Evolutionary conservation across 495 filamentous ascomycete species (phyloP), one percentile per base, ranked within the genome.

Genomic region (Hypoxylon crocopeplum): DNA sequence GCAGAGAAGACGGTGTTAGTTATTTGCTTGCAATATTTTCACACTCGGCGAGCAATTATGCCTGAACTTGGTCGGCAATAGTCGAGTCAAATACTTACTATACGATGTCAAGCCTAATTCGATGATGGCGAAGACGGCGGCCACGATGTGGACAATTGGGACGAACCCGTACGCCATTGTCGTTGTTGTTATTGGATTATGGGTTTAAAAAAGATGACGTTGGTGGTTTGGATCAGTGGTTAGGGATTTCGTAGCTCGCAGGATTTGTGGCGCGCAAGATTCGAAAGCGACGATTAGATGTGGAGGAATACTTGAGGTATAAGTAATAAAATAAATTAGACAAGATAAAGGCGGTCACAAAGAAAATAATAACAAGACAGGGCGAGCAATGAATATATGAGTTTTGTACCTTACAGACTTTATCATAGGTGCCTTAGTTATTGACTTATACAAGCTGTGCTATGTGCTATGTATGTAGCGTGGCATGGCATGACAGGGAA

Each of bases 81-180:
- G n/a, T n/a, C n/a, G n/a, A n/a, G n/a, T n/a, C n/a, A 79, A 22
- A 32, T 20, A 79, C 78, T 5, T 73, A 93, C 90, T 74, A 64
- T 92, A 92, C 45, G 82, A 84, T 16, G 84, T 86, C 20, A 93
- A 56, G 25, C 86, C 88, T 19, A 96, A 79, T 53, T 89, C 80
- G 62, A 92, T 84, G 58, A 92, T 73, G 29, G 85, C 78, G 62
- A 93, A 84, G 46, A 90, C 56, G 5, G 75, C 77, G 56, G 91
- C 87, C 41, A 81, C 70, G 52, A 82, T 74, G 69, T 90, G 88
- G 50, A 89, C 76, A 13, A 84, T 80, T 44, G 86, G 80, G 22
- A 86, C 79, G 72, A 85, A 81, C 52, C 69, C 68, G 56, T 71
- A 57, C 25, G 69, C 67, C 77, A 82, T 83, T 12, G 7, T 48